Evolutionary conservation across 495 filamentous ascomycete genomes (phyloP), one percentile per base, ranked within the genome.

Genomic region (Daldinia bambusicola): DNA sequence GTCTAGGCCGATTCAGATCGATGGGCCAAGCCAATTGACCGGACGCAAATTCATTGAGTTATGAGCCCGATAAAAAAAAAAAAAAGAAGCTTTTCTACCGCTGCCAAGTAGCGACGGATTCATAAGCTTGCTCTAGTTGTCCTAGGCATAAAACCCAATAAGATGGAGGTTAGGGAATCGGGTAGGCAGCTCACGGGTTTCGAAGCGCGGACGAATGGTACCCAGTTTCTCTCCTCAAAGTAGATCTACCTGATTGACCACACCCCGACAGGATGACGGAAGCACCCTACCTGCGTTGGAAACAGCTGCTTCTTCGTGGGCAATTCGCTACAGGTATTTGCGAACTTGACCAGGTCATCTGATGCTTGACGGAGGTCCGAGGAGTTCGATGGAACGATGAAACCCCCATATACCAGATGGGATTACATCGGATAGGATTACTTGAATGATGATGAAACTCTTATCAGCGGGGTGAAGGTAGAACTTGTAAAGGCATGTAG

Each of bases 301-400:
- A 43, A 59, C 52, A 45, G 9, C 58, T n/a, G 61, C 41, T 53
- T 34, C 37, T 16, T 67, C n/a, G 30, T 36, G 59, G 43, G 51
- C 37, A 63, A 58, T 45, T 58, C 58, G 59, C 58, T 51, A 40
- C 31, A 64, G 69, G 61, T 69, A 37, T 65, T 48, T 38, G 50
- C 55, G 43, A 66, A 58, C 22, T 38, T 50, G 61, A 61, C 30
- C 48, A 32, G 18, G 31, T 56, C 40, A 53, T 16, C 55, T 68
- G 61, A 37, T 43, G 38, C 36, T 56, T 50, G 52, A 58, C 70
- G 70, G 70, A 73, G 66, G 70, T 73, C 70, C 70, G 70, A 63
- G 65, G 61, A 69, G 40, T 43, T 69, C n/a, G 62, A 60, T 18
- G 51, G 30, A 68, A 60, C 26, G 51, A 55, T 37, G 58, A 55